Base-by-base conservation (phyloP, 139 green algal species). In the Edaphochlamys debaryana region DNA sequence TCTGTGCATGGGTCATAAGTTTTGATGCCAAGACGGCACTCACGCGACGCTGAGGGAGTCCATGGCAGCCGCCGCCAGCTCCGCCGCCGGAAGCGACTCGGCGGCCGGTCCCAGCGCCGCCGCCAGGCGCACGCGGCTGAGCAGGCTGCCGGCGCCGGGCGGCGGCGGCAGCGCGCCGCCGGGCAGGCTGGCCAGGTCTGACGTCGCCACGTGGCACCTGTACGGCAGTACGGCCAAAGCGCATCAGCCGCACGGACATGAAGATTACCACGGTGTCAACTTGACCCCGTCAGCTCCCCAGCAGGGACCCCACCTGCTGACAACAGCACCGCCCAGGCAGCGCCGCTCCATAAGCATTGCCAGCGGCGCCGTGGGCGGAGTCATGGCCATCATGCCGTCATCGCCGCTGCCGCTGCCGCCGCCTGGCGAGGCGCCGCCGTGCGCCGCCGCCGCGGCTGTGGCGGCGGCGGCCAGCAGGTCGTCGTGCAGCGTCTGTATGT, bases 181-280 rank as follows among this genome's bases (percentile, higher is more conserved):
- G 36, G 72, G 52, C 37, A 79, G 72, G 56, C 58, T 37, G 56
- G 29, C 4, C 25, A 80, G 56, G 73, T 80, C 73, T 11, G 56
- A 34, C 29, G 73, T 60, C 27, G 73, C 58, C 56, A 58, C 73
- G 73, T 80, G 56, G 73, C 73, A 80, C 38, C 73, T 80, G 73
- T n/a, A n/a, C n/a, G n/a, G n/a, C n/a, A n/a, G n/a, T n/a, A n/a
- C n/a, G n/a, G n/a, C n/a, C n/a, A n/a, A n/a, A n/a, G n/a, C n/a
- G n/a, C n/a, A n/a, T n/a, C n/a, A n/a, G n/a, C n/a, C n/a, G n/a
- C n/a, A n/a, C n/a, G n/a, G n/a, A n/a, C n/a, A n/a, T n/a, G n/a
- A n/a, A n/a, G n/a, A n/a, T n/a, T n/a, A n/a, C n/a, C n/a, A n/a
- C n/a, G n/a, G n/a, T n/a, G n/a, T n/a, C n/a, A n/a, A n/a, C n/a